Evolutionary conservation across 2,329 filamentous ascomycete species (phyloP), one percentile per base, ranked within the genome.

Genomic region (Bipolaris victoriae): DNA sequence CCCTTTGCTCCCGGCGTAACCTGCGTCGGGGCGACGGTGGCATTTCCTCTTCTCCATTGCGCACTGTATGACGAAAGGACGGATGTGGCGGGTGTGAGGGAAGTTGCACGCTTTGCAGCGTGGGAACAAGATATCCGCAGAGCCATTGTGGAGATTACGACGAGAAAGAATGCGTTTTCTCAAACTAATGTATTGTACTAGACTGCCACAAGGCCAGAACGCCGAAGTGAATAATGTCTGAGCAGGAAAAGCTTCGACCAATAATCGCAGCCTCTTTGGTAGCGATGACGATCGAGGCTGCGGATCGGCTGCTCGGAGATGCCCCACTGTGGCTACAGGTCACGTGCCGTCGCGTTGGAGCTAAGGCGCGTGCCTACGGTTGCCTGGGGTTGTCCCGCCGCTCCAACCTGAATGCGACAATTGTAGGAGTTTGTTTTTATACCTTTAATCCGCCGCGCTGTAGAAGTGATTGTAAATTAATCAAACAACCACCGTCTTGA

Each of bases 1-100:
- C 94, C 94, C 72, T 91, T 85, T 2, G 84, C 83, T 47, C 84
- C 86, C 0, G 85, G 85, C 6, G 85, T 82, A 83, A 92, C 84
- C 76, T 96, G 91, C 22, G 96, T 91, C 26, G 67, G 67, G 57
- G 90, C 93, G 20, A 95, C 91, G 13, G 73, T 71, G 24, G 74
- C 73, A 61, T 76, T 74, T 51, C 66, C 62, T 75, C 73, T 71
- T 52, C 65, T 69, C 74, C 70, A 77, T 69, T 74, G 72, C 64
- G 71, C 66, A 51, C 70, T 67, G 56, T 66, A 70, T 55, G 69
- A 70, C 51, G 66, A 68, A 60, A 69, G 31, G 44, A 65, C 51
- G 63, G 65, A 70, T 46, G 66, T 69, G 55, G 68, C 62, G 53
- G 75, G 63, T 48, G 64, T 61, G 11, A 61, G 63, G 45, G 62